These are phyloP conservation scores for Lathyrus tuberosus DNA, from an alignment of 306 rosid genomes.

Conservation along the genomic window DNA sequence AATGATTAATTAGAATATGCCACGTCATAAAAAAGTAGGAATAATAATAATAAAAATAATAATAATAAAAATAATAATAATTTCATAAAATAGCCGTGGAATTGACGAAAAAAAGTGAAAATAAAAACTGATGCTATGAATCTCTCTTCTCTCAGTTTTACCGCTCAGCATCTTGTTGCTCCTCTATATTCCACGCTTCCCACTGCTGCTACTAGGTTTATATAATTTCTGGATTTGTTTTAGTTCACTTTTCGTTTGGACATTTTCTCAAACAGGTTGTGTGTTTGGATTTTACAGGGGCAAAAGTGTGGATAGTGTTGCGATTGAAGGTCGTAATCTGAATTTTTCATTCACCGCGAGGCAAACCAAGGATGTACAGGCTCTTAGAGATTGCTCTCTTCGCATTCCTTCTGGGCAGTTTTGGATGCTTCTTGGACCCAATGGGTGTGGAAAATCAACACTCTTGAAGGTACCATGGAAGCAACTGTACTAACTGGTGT, in stretches of 20 bases:
- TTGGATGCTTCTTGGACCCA: conserved; percentile 96
- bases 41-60: too few relatives aligned
- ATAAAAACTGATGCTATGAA: conserved; percentile 37
- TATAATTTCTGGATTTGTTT: not conserved
- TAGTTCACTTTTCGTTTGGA: conserved; percentile 28
- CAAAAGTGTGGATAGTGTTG: conserved; percentile 42
- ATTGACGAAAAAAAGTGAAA: too few relatives aligned
- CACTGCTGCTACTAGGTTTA: conserved; percentile 41
- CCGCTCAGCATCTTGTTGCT: conserved; percentile 40
- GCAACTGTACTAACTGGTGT: not conserved
- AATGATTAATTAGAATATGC: too few relatives aligned
- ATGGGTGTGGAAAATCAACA: conserved; percentile 90
- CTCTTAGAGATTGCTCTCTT: conserved; percentile 75
- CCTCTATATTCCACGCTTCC: conserved; percentile 45
- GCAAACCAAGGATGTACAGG: conserved; percentile 53
- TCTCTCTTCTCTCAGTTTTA: conserved; percentile 26
- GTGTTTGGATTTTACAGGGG: conserved; percentile 42
- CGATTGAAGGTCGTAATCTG: conserved; percentile 67
- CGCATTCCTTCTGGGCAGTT: conserved; percentile 81
- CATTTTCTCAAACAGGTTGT: conserved; percentile 45
- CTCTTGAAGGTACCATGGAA: conserved; percentile 66
- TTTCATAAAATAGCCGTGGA: too few relatives aligned
- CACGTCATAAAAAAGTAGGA: too few relatives aligned
- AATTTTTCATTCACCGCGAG: conserved; percentile 58
- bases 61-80: too few relatives aligned